These are phyloP conservation scores for Cryptococcus sp. DNA, from an alignment of 1,284 basidiomycete species.

Conservation along the genomic window DNA sequence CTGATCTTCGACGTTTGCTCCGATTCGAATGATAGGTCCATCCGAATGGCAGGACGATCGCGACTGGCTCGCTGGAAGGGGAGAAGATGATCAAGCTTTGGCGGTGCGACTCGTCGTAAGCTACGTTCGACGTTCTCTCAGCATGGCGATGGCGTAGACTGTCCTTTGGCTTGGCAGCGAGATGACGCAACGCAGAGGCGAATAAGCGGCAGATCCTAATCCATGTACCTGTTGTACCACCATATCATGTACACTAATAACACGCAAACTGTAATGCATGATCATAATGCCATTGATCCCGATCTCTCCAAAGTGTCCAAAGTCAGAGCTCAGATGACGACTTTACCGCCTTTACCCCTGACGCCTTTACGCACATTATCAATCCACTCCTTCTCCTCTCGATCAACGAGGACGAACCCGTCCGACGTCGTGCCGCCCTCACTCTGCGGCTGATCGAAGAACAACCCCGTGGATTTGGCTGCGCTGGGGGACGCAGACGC, in stretches of 20 bases:
- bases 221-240: background rate
- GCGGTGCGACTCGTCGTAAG: conserved; percentile 36
- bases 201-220: too few species aligned
- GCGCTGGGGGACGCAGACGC: conserved; percentile 16
- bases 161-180: too few species aligned
- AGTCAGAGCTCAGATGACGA: conserved; percentile 16
- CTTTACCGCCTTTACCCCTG: conserved; percentile 36
- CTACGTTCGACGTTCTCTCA: too few species aligned
- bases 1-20: background rate
- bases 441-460: conserved; percentile 3
- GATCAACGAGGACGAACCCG: conserved; percentile 42
- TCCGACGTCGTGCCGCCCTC: conserved; percentile 11
- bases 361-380: conserved; percentile 51
- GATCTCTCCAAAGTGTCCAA: background rate
- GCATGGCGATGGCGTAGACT: too few species aligned
- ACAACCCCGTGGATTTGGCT: background rate
- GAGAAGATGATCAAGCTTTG: conserved; percentile 78
- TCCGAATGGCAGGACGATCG: conserved; percentile 70
- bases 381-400: conserved; percentile 49
- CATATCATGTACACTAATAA: background rate
- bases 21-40: conserved; percentile 61
- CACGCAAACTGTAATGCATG: background rate
- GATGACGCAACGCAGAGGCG: too few species aligned
- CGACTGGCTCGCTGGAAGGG: conserved; percentile 80
- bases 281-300: background rate